These are phyloP conservation scores for Phymatotrichopsis omnivora DNA, from an alignment of 2,329 filamentous ascomycete genomes.

Conservation along the genomic window DNA sequence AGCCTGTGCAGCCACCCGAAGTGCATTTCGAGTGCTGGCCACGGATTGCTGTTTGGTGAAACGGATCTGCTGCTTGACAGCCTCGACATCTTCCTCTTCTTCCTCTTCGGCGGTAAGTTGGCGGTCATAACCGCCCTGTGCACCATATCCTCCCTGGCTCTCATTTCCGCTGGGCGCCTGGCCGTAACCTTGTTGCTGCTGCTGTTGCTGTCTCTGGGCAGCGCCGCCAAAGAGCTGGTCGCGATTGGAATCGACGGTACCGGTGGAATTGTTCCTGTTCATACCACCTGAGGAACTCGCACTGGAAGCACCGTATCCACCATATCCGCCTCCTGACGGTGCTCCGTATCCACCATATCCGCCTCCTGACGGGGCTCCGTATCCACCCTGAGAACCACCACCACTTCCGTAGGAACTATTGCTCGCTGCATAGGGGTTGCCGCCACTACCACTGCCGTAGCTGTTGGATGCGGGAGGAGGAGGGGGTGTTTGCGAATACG, in stretches of 20 bases:
- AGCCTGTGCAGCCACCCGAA: conserved; percentile 56
- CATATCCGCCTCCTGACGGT: conserved; percentile 10
- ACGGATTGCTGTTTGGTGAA: conserved; percentile 70
- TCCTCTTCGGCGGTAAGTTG: conserved; percentile 69
- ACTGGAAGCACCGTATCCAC: conserved; percentile 4
- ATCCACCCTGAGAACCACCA: no score
- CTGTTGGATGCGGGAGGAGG: conserved; percentile 6
- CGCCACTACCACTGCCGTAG: background rate
- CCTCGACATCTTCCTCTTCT: conserved; percentile 60
- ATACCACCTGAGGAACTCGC: no score
- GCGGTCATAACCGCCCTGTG: conserved; percentile 41
- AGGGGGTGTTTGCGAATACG: conserved; percentile 12
- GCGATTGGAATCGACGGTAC: conserved; percentile 9
- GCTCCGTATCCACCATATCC: conserved; percentile 13
- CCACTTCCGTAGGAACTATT: conserved; percentile 1
- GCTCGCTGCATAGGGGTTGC: conserved; percentile 13
- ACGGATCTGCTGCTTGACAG: conserved; percentile 62
- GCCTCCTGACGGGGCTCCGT: conserved; percentile 1
- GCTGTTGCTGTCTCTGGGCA: conserved; percentile 7
- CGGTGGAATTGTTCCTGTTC: conserved; percentile 4
- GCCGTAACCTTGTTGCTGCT: conserved; percentile 5
- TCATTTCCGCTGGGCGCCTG: conserved; percentile 1
- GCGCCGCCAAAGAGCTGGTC: conserved; percentile 17
- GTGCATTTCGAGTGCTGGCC: conserved; percentile 58
- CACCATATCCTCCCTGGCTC: background rate